Conservation (phyloP, 148 eudicot genomes). For the Rhododendron henanense region DNA sequence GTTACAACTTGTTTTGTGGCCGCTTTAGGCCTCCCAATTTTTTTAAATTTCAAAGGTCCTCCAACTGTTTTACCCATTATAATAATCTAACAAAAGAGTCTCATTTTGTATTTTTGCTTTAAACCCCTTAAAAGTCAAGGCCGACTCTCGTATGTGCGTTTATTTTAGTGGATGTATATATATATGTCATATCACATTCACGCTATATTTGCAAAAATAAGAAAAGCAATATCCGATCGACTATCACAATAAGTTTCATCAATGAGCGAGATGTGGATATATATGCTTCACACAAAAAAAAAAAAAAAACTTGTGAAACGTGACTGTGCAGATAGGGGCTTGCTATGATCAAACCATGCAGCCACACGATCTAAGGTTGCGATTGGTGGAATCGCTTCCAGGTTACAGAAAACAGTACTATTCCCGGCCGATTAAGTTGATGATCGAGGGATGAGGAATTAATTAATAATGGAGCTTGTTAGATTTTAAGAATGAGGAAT, state of each 20-base stretch:
- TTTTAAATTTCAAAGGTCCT: too few relatives aligned
- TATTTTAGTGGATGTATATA: too few relatives aligned
- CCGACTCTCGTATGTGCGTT: too few relatives aligned
- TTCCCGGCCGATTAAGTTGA: neutral
- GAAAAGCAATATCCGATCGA: too few relatives aligned
- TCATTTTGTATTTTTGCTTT: too few relatives aligned
- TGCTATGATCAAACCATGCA: neutral
- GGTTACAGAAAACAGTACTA: neutral
- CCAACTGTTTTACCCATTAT: too few relatives aligned
- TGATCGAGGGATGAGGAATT: neutral
- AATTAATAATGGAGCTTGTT: neutral
- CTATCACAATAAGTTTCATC: neutral
- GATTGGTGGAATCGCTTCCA: neutral
- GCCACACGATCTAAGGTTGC: neutral
- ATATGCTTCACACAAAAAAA: neutral
- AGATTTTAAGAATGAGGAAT: neutral
- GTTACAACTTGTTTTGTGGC: too few relatives aligned
- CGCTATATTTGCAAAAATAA: neutral
- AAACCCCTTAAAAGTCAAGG: too few relatives aligned
- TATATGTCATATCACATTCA: too few relatives aligned
- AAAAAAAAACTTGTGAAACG: neutral
- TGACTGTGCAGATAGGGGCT: neutral
- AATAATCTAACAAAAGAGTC: too few relatives aligned
- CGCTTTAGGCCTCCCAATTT: too few relatives aligned
- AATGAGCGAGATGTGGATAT: too few relatives aligned